Evolutionary conservation across 306 rosid genomes (phyloP), one percentile per base, ranked within the genome.

Genomic region (Morella rubra): DNA sequence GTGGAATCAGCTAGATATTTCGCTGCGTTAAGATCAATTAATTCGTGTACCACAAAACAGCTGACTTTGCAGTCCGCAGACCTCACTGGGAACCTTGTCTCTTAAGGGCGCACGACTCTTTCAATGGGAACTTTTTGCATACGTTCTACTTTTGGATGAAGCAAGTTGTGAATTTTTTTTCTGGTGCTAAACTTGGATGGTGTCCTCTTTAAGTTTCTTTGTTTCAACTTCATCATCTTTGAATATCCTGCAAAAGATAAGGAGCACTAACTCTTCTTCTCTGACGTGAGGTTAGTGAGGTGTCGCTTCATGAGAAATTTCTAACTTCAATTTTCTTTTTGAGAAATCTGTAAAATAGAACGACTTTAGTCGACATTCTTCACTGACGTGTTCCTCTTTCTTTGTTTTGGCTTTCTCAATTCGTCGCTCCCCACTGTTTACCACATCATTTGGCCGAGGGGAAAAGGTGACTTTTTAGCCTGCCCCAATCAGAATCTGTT

Each of bases 381-480:
- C 42, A 60, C 42, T 44, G 53, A 72, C 27, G 71, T 14, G 45
- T 70, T 55, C 19, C 45, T 55, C 67, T 71, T 71, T 80, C 46
- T 60, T 64, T 19, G 42, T 1, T 6, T 64, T 71, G 72, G 37
- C 77, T 72, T 45, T 9, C 51, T 49, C 71, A 16, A 3, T 11
- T 14, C 54, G 3, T 50, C 46, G 61, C 49, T 42, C 53, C 27
- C 18, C 6, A 3, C 32, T 68, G 12, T 19, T 83, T 69, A 50
- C 27, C 44, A 60, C n/a, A 61, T 61, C n/a, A 32, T 61, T 37
- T 61, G n/a, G 61, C 71, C 32, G 67, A 19, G 13, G 4, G 19
- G 14, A 83, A 80, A 81, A 24, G 44, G 62, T 13, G 65, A 51
- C 59, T 72, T 80, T 51, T 52, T 66, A 56, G 79, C 61, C 50